These are phyloP conservation scores for Metschnikowia dekortorum DNA, from an alignment of 805 yeast genomes.

Conservation along the genomic window DNA sequence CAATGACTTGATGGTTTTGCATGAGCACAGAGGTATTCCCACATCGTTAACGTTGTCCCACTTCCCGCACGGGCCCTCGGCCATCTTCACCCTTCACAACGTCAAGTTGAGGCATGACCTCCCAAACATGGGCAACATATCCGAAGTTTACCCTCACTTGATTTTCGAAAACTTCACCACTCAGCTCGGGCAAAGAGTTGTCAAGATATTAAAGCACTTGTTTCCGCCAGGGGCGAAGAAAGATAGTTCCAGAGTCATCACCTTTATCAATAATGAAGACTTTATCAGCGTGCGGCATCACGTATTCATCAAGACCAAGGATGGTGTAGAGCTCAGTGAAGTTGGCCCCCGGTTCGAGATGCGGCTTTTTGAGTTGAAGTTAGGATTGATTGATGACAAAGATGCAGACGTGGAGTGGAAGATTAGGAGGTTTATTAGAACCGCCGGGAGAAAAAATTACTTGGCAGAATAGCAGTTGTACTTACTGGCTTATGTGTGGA, in stretches of 20 bases:
- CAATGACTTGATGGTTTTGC: conserved; percentile 79
- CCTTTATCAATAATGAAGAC: conserved; percentile 87
- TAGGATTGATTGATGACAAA: conserved; percentile 90
- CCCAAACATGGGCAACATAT: conserved; percentile 75
- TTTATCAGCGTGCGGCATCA: conserved; percentile 94
- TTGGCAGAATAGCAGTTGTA: conserved; percentile 32
- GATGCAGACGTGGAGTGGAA: conserved; percentile 99
- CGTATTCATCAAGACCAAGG: conserved; percentile 84
- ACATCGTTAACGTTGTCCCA: conserved; percentile 89
- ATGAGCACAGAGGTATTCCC: conserved; percentile 98
- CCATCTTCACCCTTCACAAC: conserved; percentile 88
- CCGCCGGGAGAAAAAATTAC: conserved; percentile 93
- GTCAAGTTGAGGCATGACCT: conserved; percentile 93
- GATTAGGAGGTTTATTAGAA: conserved; percentile 85
- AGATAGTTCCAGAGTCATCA: conserved; percentile 85
- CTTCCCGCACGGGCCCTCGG: conserved; percentile 98
- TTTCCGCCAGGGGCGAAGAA: conserved; percentile 97
- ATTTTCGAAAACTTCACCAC: conserved; percentile 87
- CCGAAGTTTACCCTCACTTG: conserved; percentile 91
- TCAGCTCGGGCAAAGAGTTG: conserved; percentile 78
- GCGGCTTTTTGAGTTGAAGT: conserved; percentile 80
- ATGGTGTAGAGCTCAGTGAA: conserved; percentile 87
- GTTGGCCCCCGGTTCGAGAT: conserved; percentile 98
- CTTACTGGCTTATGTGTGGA: background rate
- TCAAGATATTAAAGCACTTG: conserved; percentile 73